These are phyloP conservation scores for Apiospora sp. DNA, from an alignment of 2,329 filamentous ascomycete species.

Conservation along the genomic window DNA sequence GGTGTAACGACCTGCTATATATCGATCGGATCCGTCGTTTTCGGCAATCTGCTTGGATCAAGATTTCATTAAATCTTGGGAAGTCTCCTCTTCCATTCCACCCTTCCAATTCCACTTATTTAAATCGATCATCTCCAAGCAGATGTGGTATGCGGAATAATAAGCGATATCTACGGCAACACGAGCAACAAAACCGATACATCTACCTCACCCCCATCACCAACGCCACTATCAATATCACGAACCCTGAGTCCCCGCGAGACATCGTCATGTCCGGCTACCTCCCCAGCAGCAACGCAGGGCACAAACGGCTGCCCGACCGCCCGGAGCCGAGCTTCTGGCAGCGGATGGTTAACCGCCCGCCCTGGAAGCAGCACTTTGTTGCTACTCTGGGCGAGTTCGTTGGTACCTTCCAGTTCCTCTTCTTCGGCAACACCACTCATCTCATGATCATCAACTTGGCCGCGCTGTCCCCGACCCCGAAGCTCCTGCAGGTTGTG, in stretches of 20 bases:
- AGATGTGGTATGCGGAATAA: neutral
- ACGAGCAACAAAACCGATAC: neutral
- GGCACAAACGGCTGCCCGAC: neutral
- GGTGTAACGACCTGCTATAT: neutral
- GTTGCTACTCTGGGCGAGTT: constrained; percentile 52
- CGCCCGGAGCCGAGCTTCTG: neutral
- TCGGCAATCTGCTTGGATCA: neutral
- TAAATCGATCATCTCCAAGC: neutral
- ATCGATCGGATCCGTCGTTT: neutral
- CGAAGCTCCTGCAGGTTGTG: constrained; percentile 41
- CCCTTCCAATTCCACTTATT: neutral
- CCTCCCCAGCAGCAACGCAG: neutral
- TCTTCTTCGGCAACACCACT: constrained; percentile 50
- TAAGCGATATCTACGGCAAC: neutral
- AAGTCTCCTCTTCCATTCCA: neutral
- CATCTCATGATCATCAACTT: constrained; percentile 40
- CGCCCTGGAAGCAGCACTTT: constrained; percentile 38
- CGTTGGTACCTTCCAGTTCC: constrained; percentile 52
- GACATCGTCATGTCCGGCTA: neutral
- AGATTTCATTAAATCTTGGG: neutral
- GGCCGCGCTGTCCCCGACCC: constrained; percentile 25
- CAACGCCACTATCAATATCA: constrained; percentile 14
- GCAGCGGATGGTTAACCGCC: neutral
- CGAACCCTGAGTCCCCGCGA: neutral
- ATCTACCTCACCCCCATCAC: constrained; percentile 7